Evolutionary conservation across 768 basidiomycete species (phyloP).

Genomic region (Austroboletus festivus): DNA sequence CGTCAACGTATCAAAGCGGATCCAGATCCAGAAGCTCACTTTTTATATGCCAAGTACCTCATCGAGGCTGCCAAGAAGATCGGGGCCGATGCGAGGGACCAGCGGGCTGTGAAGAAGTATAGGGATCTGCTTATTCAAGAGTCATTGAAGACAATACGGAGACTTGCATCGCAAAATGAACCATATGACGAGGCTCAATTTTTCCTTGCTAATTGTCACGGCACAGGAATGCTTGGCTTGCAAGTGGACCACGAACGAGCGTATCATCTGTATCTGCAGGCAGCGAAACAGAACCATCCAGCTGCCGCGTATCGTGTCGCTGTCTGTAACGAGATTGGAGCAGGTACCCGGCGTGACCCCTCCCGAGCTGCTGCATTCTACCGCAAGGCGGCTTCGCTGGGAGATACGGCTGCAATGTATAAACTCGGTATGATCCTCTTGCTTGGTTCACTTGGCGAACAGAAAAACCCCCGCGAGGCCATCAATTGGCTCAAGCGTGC

Average conservation of each 20-base stretch:
- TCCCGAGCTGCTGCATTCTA: slow-evolving; percentile 92
- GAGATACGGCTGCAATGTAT: slow-evolving; percentile 98
- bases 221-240: slow-evolving; percentile 92
- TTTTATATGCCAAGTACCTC: slow-evolving; percentile 96
- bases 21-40: slow-evolving; percentile 97
- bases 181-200: slow-evolving; percentile 97
- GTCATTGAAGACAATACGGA: slow-evolving; percentile 87
- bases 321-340: slow-evolving; percentile 98
- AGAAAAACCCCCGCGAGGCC: slow-evolving; percentile 85
- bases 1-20: slow-evolving; percentile 95
- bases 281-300: slow-evolving; percentile 95
- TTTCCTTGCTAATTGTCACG: slow-evolving; percentile 96
- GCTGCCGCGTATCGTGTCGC: slow-evolving; percentile 95
- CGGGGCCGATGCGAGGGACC: slow-evolving; percentile 66
- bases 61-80: slow-evolving; percentile 97
- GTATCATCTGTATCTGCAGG: slow-evolving; percentile 95
- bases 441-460: slow-evolving; percentile 78
- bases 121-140: slow-evolving; percentile 84
- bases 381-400: slow-evolving; percentile 92
- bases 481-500: slow-evolving; percentile 93
- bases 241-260: slow-evolving; percentile 97
- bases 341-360: slow-evolving; percentile 87
- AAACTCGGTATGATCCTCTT: slow-evolving; percentile 99
- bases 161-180: slow-evolving; percentile 88
- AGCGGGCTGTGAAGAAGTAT: slow-evolving; percentile 85